A percentile compares a stretch with the other conserved stretches of the same genome.
These are phyloP conservation scores for Saxispiralis lemnorum DNA, from an alignment of 495 filamentous ascomycete species.

Conservation along the genomic window DNA sequence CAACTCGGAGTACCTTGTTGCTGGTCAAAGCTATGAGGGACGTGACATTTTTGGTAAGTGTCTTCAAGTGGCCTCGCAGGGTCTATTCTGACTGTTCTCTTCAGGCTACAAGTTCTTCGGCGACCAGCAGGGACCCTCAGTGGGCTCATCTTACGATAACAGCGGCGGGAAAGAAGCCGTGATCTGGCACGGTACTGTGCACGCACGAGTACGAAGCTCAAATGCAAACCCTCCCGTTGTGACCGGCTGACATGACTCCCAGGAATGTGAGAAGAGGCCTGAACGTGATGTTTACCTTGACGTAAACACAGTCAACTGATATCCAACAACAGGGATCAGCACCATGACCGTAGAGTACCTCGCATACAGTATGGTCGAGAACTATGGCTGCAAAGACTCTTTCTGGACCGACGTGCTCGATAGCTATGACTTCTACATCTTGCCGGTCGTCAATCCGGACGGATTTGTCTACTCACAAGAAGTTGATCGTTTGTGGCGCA, in stretches of 20 bases:
- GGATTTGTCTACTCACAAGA: slow-evolving; percentile 48
- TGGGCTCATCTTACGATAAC: background rate
- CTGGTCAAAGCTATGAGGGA: slow-evolving; percentile 34
- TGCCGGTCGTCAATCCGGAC: slow-evolving; percentile 46
- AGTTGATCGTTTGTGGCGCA: slow-evolving; percentile 42
- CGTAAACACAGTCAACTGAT: no score
- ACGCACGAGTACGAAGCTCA: slow-evolving; percentile 40
- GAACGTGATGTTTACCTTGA: no score
- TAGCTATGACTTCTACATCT: slow-evolving; percentile 46
- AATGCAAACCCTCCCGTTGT: no score
- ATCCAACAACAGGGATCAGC: slow-evolving; percentile 32
- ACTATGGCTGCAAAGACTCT: slow-evolving; percentile 26
- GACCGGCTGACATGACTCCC: no score
- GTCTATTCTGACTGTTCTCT: background rate
- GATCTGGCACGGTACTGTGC: slow-evolving; percentile 43
- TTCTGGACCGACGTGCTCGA: slow-evolving; percentile 30
- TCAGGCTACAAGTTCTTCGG: background rate
- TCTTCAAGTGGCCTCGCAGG: slow-evolving; percentile 31
- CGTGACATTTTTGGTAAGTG: slow-evolving; percentile 34
- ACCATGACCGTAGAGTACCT: slow-evolving; percentile 38
- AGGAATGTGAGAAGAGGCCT: no score
- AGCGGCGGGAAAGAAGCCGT: slow-evolving; percentile 34
- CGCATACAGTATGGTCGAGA: slow-evolving; percentile 33
- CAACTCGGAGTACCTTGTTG: slow-evolving; percentile 35
- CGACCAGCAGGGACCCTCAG: background rate